A percentile compares a stretch with the other conserved stretches of the same genome.
phyloP scores from a whole-genome alignment of 495 filamentous ascomycete species.

The Penicillium manginii region DNA sequence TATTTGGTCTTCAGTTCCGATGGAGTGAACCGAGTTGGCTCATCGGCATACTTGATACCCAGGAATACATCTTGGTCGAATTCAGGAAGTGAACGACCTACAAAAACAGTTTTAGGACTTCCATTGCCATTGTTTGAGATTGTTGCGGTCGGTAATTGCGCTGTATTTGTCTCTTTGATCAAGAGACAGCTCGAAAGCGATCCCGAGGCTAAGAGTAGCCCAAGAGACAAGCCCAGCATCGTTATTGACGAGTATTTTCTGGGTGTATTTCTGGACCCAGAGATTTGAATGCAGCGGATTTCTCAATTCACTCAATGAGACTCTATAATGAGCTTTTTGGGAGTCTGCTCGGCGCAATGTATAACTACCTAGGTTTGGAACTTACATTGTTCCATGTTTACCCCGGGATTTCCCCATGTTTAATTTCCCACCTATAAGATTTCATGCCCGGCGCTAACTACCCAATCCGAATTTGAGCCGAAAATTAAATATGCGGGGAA shows the following conservation, averaged over 20 bases:
- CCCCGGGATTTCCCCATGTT: conserved; percentile 4
- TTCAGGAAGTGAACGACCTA: conserved; percentile 34
- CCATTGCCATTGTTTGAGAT: background rate
- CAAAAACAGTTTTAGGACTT: conserved; percentile 23
- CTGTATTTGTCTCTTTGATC: background rate
- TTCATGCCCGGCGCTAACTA: background rate
- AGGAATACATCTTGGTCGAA: conserved; percentile 40
- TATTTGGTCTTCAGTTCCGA: conserved; percentile 32
- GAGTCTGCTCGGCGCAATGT: too few relatives aligned
- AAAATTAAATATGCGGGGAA: background rate
- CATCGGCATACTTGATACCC: conserved; percentile 40
- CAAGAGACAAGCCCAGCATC: conserved; percentile 6
- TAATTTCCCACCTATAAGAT: conserved; percentile 19
- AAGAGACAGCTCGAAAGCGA: conserved; percentile 9
- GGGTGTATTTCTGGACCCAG: background rate
- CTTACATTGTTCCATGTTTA: background rate
- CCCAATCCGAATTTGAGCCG: background rate
- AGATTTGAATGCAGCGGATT: too few relatives aligned
- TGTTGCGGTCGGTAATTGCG: background rate
- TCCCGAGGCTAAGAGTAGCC: conserved; percentile 8
- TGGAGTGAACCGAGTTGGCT: conserved; percentile 36
- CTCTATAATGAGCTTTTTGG: too few relatives aligned
- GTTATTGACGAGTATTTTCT: background rate
- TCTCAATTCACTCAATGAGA: too few relatives aligned
- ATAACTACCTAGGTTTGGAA: too few relatives aligned